phyloP scores from a whole-genome alignment of 192 early-diverging fungal species.

The Coemansia aciculifera region DNA sequence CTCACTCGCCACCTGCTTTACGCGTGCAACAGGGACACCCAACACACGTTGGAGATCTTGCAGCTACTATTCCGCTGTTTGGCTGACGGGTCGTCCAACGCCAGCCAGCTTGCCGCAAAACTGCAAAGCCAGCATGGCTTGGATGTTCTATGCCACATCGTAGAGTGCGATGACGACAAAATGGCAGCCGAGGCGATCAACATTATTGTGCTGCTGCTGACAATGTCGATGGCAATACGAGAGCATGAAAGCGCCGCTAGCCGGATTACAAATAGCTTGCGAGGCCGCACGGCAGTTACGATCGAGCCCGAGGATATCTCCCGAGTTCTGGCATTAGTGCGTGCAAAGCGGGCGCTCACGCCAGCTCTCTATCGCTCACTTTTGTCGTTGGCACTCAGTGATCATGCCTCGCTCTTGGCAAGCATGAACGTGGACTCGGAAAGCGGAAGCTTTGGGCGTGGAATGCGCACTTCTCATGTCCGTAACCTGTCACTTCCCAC shows the following conservation, averaged over 20 bases:
- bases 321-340: conserved; percentile 31
- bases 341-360: conserved; percentile 36
- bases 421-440: conserved; percentile 33
- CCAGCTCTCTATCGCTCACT: conserved; percentile 39
- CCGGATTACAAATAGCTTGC: conserved; percentile 42
- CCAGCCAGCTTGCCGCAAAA: conserved; percentile 24
- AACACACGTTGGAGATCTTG: conserved; percentile 41
- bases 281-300: conserved; percentile 20
- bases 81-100: conserved; percentile 43
- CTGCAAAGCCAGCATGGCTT: conserved; percentile 27
- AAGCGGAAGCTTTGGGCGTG: not conserved
- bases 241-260: conserved; percentile 37
- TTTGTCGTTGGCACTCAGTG: conserved; percentile 24
- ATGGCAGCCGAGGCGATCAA: conserved; percentile 43
- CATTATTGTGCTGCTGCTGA: conserved; percentile 40
- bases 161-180: conserved; percentile 43
- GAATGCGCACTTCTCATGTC: conserved; percentile 15
- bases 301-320: conserved; percentile 25
- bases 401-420: conserved; percentile 39
- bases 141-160: conserved; percentile 36
- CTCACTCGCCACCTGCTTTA: conserved; percentile 37
- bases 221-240: conserved; percentile 21
- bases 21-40: conserved; percentile 39
- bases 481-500: conserved; percentile 29
- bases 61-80: conserved; percentile 45